Conservation (phyloP, 441 rosid genomes). For the Populus tomentosa region DNA sequence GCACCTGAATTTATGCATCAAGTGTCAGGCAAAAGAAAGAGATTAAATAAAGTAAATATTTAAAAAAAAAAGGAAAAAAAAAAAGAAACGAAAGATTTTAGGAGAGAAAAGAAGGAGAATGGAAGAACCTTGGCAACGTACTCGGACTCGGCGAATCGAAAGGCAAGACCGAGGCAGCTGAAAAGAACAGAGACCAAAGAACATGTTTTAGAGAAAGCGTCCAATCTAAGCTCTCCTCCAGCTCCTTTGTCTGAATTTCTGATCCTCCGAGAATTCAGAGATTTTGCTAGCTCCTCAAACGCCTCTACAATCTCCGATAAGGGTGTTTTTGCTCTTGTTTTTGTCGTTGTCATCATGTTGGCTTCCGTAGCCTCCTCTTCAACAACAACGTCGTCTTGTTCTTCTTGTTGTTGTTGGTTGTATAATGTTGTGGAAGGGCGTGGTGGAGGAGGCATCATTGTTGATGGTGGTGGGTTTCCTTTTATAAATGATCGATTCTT, state of each 20-base stretch:
- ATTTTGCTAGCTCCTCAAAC: slow-evolving; percentile 52
- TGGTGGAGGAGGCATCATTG: not conserved
- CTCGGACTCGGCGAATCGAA: slow-evolving; percentile 87
- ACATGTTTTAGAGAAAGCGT: slow-evolving; percentile 64
- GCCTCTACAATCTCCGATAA: slow-evolving; percentile 60
- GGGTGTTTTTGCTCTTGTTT: slow-evolving; percentile 24
- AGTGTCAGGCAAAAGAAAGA: not conserved
- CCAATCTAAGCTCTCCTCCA: slow-evolving; percentile 42
- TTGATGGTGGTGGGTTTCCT: not conserved
- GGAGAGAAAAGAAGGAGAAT: not conserved
- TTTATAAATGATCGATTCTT: not conserved
- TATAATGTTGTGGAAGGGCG: not conserved
- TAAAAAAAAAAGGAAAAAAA: not conserved
- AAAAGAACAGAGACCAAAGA: slow-evolving; percentile 76
- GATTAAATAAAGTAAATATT: not conserved
- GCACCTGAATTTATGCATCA: slow-evolving; percentile 34
- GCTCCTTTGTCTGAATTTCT: not conserved
- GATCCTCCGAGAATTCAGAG: slow-evolving; percentile 23
- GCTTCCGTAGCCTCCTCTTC: slow-evolving; percentile 27
- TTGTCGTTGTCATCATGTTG: slow-evolving; percentile 18
- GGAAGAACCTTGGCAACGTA: slow-evolving; percentile 61
- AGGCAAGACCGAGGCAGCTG: slow-evolving; percentile 79
- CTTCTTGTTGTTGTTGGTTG: not conserved
- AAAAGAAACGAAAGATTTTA: not conserved
- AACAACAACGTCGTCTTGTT: not conserved